A percentile compares a stretch with the other conserved stretches of the same genome.
phyloP scores from a whole-genome alignment of 495 filamentous ascomycete genomes.

The Penicillium argentinense region DNA sequence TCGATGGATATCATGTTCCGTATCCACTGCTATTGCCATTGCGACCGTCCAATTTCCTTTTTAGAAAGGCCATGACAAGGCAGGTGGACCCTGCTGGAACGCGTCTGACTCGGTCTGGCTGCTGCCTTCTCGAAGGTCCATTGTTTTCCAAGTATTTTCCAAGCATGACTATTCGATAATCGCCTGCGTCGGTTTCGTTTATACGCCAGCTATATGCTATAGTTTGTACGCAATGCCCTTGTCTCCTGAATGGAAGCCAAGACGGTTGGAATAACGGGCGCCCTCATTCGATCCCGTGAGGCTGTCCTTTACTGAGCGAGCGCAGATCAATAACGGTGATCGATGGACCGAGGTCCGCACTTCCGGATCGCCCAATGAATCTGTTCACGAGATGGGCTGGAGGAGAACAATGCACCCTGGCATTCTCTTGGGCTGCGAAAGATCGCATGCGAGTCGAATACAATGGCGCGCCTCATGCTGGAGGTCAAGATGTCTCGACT shows the following conservation, averaged over 20 bases:
- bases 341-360: not conserved
- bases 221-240: not conserved
- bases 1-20: not conserved
- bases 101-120: no score
- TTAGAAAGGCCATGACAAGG: not conserved
- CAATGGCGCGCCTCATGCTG: no score
- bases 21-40: not conserved
- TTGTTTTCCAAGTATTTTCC: no score
- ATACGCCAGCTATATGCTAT: not conserved
- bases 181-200: not conserved
- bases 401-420: no score
- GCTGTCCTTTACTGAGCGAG: not conserved
- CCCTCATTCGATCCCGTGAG: not conserved
- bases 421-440: no score
- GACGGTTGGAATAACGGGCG: not conserved
- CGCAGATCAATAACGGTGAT: slow-evolving; percentile 7
- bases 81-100: no score
- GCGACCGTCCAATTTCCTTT: not conserved
- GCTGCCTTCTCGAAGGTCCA: no score
- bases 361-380: not conserved
- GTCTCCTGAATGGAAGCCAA: not conserved
- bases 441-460: no score
- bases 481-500: not conserved
- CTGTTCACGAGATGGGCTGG: not conserved
- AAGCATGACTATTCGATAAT: no score